phyloP scores from a whole-genome alignment of 2,329 filamentous ascomycete genomes.

The Xylaria sp. region DNA sequence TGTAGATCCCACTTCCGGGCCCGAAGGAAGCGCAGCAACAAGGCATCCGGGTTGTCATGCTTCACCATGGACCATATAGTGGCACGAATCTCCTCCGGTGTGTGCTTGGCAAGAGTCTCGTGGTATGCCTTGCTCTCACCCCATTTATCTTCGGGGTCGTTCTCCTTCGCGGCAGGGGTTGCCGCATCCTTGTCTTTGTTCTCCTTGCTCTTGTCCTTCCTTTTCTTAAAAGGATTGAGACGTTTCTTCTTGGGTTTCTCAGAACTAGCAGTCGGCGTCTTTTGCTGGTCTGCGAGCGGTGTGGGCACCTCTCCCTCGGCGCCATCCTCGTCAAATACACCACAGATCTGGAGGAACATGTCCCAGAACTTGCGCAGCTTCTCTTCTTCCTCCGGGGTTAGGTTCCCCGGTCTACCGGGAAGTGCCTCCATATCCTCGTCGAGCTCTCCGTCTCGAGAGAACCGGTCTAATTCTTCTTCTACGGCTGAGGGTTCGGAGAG shows the following conservation, averaged over 20 bases:
- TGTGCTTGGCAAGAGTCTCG: constrained; percentile 79
- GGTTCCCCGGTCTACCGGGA: constrained; percentile 82
- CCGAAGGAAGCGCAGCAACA: constrained; percentile 83
- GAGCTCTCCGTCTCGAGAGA: constrained; percentile 21
- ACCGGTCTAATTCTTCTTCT: constrained; percentile 23
- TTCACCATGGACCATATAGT: constrained; percentile 96
- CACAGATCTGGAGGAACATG: constrained; percentile 79
- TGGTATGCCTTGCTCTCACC: constrained; percentile 89
- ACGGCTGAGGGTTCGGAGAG: not conserved
- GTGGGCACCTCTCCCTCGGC: constrained; percentile 49
- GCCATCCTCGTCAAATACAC: constrained; percentile 60
- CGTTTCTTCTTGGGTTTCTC: constrained; percentile 81
- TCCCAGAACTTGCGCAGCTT: constrained; percentile 91
- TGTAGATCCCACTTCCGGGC: constrained; percentile 97
- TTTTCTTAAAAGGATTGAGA: constrained; percentile 74
- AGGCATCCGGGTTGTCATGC: constrained; percentile 90
- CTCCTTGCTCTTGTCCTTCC: constrained; percentile 67
- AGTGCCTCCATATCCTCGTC: constrained; percentile 52
- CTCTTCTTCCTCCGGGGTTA: constrained; percentile 88
- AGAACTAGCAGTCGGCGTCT: constrained; percentile 43
- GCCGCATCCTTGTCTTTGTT: constrained; percentile 54
- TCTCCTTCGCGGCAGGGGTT: constrained; percentile 54
- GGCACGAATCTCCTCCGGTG: constrained; percentile 80
- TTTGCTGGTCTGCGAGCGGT: constrained; percentile 45
- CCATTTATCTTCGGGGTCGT: constrained; percentile 85